Percentiles rank a stretch among this genome's conserved stretches.
Conservation (phyloP, 2,329 filamentous ascomycete genomes). For the Juglanconis sp. region DNA sequence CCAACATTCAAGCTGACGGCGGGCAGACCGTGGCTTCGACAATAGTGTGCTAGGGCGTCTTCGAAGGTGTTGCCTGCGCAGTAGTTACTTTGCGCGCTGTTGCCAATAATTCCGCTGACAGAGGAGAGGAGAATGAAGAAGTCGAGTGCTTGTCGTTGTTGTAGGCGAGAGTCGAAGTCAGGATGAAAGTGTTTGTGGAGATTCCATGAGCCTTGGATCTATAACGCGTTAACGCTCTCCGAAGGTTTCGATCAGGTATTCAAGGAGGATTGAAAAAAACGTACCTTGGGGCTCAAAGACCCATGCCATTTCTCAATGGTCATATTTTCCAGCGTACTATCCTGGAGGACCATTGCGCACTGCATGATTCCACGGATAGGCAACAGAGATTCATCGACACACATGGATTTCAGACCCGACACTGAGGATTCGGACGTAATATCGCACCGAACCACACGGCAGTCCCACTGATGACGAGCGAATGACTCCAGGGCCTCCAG, state of each 20-base stretch:
- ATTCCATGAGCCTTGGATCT: conserved; percentile 52
- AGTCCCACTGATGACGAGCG: too few species aligned
- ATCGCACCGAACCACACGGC: too few species aligned
- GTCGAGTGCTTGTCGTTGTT: conserved; percentile 32
- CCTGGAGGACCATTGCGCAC: conserved; percentile 47
- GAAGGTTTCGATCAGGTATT: too few species aligned
- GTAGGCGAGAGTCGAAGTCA: conserved; percentile 1
- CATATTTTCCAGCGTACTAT: conserved; percentile 52
- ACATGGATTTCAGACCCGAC: too few species aligned
- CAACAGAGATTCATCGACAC: too few species aligned
- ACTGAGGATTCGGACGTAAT: too few species aligned
- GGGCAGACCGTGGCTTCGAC: background rate
- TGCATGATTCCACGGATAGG: conserved; percentile 44
- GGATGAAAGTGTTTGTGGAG: conserved; percentile 41
- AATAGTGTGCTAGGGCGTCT: conserved; percentile 22
- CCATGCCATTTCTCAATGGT: conserved; percentile 40
- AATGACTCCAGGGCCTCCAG: too few species aligned
- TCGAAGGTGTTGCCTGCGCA: conserved; percentile 29
- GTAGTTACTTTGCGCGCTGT: conserved; percentile 27
- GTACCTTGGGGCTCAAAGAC: too few species aligned
- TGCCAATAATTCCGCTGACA: conserved; percentile 22
- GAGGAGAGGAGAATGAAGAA: conserved; percentile 43
- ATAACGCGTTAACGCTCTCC: conserved; percentile 36
- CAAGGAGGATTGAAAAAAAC: too few species aligned
- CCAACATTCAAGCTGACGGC: background rate